Conservation (phyloP, 805 yeast species). For the Myxozyma lipomycoides region DNA sequence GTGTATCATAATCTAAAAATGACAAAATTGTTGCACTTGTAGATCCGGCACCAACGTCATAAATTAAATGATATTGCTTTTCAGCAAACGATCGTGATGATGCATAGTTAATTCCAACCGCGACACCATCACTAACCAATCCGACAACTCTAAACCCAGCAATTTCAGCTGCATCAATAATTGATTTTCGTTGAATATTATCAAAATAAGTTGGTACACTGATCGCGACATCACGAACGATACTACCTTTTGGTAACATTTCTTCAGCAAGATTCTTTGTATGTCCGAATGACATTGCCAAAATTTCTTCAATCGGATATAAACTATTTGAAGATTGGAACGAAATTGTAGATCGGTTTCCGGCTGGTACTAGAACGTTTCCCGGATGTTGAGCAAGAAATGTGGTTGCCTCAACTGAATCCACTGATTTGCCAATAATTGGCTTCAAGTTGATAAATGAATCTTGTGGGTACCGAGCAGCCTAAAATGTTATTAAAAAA, state of each 20-base stretch:
- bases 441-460: slow-evolving; percentile 67
- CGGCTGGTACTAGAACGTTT: slow-evolving; percentile 42
- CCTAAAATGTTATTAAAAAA: slow-evolving; percentile 36
- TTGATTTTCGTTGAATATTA: slow-evolving; percentile 62
- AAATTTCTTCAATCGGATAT: slow-evolving; percentile 67
- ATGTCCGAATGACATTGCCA: slow-evolving; percentile 77
- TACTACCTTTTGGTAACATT: slow-evolving; percentile 50
- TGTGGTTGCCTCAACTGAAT: slow-evolving; percentile 45
- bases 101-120: slow-evolving; percentile 80
- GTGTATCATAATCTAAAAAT: slow-evolving; percentile 42
- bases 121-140: slow-evolving; percentile 85
- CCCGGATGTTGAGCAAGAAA: slow-evolving; percentile 61
- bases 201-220: slow-evolving; percentile 72
- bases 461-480: slow-evolving; percentile 67
- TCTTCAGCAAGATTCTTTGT: slow-evolving; percentile 60
- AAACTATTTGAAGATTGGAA: slow-evolving; percentile 48
- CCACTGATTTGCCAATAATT: slow-evolving; percentile 56
- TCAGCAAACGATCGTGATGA: slow-evolving; percentile 50
- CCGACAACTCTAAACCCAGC: slow-evolving; percentile 64
- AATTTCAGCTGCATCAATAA: slow-evolving; percentile 65
- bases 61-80: slow-evolving; percentile 62
- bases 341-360: slow-evolving; percentile 53
- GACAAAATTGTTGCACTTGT: slow-evolving; percentile 83
- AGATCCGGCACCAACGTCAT: slow-evolving; percentile 91
- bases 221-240: slow-evolving; percentile 62